Percentiles rank a stretch among this genome's conserved stretches.
These are phyloP conservation scores for Globisporangium parvum DNA, from an alignment of 352 stramenopile genomes.

Conservation along the genomic window DNA sequence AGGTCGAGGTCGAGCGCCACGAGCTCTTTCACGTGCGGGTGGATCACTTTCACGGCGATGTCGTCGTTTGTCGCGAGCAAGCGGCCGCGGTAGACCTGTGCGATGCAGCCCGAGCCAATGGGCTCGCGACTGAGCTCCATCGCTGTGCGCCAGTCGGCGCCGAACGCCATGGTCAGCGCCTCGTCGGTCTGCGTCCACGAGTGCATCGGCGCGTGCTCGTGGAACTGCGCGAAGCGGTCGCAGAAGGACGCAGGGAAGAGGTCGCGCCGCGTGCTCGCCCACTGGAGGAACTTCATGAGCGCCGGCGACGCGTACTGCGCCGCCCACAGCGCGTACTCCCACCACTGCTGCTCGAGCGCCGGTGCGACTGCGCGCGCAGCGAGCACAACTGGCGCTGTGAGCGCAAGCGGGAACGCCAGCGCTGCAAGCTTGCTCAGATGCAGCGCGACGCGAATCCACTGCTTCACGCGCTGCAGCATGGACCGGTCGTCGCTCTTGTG, in stretches of 20 bases:
- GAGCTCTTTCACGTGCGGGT: constrained; percentile 84
- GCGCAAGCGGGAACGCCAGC: constrained; percentile 38
- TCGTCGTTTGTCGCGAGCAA: constrained; percentile 54
- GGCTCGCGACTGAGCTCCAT: constrained; percentile 52
- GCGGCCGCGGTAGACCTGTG: constrained; percentile 90
- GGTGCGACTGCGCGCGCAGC: constrained; percentile 18
- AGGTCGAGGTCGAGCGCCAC: constrained; percentile 88
- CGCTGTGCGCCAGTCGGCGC: constrained; percentile 60
- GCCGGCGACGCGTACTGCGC: constrained; percentile 77
- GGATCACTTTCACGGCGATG: constrained; percentile 92
- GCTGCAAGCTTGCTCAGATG: constrained; percentile 59
- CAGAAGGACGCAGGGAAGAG: constrained; percentile 91
- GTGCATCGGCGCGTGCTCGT: constrained; percentile 85
- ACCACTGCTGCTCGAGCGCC: constrained; percentile 48
- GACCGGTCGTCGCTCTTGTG: constrained; percentile 10
- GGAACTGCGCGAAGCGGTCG: constrained; percentile 87
- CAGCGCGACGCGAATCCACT: constrained; percentile 37
- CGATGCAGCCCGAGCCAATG: constrained; percentile 92
- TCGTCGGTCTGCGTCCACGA: constrained; percentile 85
- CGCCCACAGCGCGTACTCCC: constrained; percentile 52
- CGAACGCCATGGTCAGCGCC: constrained; percentile 79
- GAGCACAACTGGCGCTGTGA: constrained; percentile 42
- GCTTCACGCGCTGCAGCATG: constrained; percentile 27
- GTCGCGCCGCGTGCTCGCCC: constrained; percentile 91
- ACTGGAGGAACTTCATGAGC: constrained; percentile 96